A percentile compares a stretch with the other conserved stretches of the same genome.
phyloP scores from a whole-genome alignment of 2,329 filamentous ascomycete genomes.

The Fonsecaea pugnacius region DNA sequence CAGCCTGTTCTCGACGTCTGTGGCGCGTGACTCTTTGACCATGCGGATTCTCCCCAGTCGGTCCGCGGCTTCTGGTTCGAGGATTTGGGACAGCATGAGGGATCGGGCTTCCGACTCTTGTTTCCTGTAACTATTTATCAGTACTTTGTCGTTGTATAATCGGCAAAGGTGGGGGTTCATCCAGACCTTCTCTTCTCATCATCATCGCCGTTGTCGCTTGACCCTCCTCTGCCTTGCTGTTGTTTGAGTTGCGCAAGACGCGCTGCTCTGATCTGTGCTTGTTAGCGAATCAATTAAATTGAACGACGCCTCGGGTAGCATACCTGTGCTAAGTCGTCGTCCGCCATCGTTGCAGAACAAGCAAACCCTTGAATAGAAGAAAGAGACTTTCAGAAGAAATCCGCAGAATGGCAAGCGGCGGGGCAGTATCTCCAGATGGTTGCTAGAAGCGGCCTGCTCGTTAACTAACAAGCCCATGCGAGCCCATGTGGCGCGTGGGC shows the following conservation, averaged over 20 bases:
- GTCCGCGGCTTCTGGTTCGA: conserved; percentile 90
- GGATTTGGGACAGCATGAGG: conserved; percentile 85
- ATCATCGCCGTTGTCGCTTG: conserved; percentile 56
- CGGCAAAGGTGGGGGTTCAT: neutral
- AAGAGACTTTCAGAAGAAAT: conserved; percentile 9
- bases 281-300: conserved; percentile 4
- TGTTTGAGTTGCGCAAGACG: conserved; percentile 92
- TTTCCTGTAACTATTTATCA: conserved; percentile 39
- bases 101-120: conserved; percentile 70
- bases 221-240: conserved; percentile 58
- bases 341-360: conserved; percentile 57
- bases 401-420: conserved; percentile 21
- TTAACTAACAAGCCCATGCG: conserved; percentile 7
- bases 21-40: conserved; percentile 89
- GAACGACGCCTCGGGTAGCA: neutral
- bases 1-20: conserved; percentile 87
- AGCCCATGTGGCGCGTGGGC: conserved; percentile 3
- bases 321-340: conserved; percentile 69
- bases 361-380: neutral
- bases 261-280: conserved; percentile 78
- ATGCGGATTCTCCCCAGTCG: conserved; percentile 91
- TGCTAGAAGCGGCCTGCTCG: neutral
- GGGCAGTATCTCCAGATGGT: conserved; percentile 15
- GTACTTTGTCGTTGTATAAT: neutral
- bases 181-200: conserved; percentile 70